Conservation (phyloP, 2,329 filamentous ascomycete genomes). For the Ploettnerulaceae sp. region DNA sequence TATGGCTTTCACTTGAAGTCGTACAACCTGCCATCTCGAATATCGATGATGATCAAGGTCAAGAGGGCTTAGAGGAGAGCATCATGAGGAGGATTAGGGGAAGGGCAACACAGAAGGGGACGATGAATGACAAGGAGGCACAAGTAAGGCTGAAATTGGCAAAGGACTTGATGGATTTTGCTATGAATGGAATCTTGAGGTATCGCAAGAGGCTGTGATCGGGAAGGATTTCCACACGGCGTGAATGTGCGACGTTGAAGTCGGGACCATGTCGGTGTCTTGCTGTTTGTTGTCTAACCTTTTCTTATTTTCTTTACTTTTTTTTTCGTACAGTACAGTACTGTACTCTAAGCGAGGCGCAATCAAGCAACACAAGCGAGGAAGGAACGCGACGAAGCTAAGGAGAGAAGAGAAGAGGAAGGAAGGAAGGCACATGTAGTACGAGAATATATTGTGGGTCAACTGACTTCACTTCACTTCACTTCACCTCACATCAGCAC, state of each 20-base stretch:
- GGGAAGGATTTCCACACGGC: slow-evolving; percentile 2
- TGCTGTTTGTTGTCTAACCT: not conserved
- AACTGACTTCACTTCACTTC: not conserved
- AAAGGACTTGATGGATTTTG: not conserved
- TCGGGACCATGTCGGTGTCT: slow-evolving; percentile 4
- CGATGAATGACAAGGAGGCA: not conserved
- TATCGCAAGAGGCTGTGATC: slow-evolving; percentile 1
- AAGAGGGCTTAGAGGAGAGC: not conserved
- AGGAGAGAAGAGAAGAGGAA: too few species aligned
- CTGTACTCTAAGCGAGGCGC: not conserved
- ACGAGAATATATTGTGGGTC: not conserved
- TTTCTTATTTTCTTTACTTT: not conserved
- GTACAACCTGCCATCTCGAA: not conserved
- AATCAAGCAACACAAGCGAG: not conserved
- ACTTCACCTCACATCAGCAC: not conserved
- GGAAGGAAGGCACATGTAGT: too few species aligned
- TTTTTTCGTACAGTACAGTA: too few species aligned
- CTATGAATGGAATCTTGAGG: not conserved
- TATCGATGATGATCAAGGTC: not conserved
- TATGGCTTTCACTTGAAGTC: slow-evolving; percentile 2
- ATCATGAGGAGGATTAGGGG: too few species aligned
- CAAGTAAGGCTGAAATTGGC: not conserved
- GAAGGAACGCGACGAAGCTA: not conserved
- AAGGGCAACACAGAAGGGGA: too few species aligned
- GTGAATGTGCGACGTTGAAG: not conserved